Base-by-base conservation (phyloP, 306 rosid species). In the Inga oerstediana region DNA sequence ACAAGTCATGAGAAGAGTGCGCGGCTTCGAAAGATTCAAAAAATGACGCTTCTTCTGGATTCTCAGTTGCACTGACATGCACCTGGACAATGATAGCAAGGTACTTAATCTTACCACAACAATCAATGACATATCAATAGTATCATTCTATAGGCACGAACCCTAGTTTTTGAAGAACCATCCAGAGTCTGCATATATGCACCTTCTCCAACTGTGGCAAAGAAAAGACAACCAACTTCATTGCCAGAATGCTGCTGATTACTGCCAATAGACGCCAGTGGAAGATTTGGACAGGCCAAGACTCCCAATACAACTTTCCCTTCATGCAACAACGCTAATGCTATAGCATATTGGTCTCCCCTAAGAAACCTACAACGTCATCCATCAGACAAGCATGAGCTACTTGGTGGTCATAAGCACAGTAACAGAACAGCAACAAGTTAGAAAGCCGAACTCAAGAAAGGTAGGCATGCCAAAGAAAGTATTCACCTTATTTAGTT, bases 21-120 rank as follows among this genome's bases (percentile, higher is more conserved):
- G 98, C 97, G 46, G 98, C 97, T 92, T 96, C 99, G 77, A 85
- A 93, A 74, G 99, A 96, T 82, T 96, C 98, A 81, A 93, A 96
- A 52, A 96, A 82, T 24, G 99, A 93, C 24, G 98, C 99, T 81
- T 93, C 96, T 88, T 91, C 96, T 22, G 98, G 88, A 89, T 93
- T 92, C 82, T 90, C 93, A 52, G 85, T 86, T 51, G 89, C 87
- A 77, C 91, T 92, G 86, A 93, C 98, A 83, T 88, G 86, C 79
- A 92, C 98, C 99, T 95, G 83, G 71, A 75, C 71, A 37, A 51
- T 76, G 72, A 81, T 52, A 84, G 66, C 59, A 81, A 59, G 35
- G 67, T 45, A 56, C 32, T 6, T 66, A 35, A 48, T 76, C 49
- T 75, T 32, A 80, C 59, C 20, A 73, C 65, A 85, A 58, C 30